phyloP scores from a whole-genome alignment of 257 asterid genomes.

The Solanum neorickii region DNA sequence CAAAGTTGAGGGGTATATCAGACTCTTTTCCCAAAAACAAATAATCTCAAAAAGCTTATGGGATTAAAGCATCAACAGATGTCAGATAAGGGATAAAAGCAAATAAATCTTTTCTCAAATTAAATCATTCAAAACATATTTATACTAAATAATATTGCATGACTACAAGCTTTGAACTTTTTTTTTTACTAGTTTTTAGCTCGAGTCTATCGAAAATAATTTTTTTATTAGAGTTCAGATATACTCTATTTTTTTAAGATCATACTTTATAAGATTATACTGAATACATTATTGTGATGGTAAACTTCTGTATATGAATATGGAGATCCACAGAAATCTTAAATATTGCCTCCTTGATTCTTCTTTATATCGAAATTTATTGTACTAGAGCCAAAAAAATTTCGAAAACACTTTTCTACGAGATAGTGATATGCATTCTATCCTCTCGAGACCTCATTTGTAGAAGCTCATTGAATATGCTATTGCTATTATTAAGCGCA shows the following conservation, averaged over 20 bases:
- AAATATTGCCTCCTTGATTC: neutral
- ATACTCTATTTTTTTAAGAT: neutral
- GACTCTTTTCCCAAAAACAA: too few relatives aligned
- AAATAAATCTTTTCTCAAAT: neutral
- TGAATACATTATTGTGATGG: neutral
- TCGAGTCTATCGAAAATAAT: accelerated
- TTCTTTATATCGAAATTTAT: too few relatives aligned
- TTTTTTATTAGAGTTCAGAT: accelerated
- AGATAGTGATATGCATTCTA: neutral
- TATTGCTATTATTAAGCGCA: too few relatives aligned
- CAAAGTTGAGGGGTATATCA: too few relatives aligned
- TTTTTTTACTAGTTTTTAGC: accelerated
- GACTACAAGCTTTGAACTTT: neutral
- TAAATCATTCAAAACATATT: neutral
- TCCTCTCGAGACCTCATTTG: too few relatives aligned
- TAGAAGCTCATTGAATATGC: neutral
- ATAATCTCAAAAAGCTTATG: neutral
- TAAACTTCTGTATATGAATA: neutral
- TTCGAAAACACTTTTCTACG: neutral
- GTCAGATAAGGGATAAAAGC: neutral
- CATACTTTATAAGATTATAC: neutral
- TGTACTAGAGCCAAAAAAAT: accelerated
- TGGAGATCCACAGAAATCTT: neutral
- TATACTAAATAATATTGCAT: neutral
- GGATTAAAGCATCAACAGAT: neutral